phyloP scores from a whole-genome alignment of 2,329 filamentous ascomycete species.

The Colletotrichum coccodes region DNA sequence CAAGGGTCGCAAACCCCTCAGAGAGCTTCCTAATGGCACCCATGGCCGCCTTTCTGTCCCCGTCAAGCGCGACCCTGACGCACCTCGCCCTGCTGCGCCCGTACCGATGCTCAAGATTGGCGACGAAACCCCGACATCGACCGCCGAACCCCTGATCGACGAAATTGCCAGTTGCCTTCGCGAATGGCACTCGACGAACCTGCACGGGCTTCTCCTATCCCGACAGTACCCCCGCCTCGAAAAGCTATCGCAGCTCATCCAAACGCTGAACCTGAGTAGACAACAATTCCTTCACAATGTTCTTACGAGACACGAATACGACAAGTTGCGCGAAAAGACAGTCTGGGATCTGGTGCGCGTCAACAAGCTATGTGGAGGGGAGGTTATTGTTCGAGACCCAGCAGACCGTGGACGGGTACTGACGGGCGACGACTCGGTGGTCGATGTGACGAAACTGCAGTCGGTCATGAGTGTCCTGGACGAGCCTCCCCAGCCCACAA shows the following conservation, averaged over 20 bases:
- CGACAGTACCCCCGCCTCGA: conserved; percentile 85
- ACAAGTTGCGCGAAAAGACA: conserved; percentile 83
- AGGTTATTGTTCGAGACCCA: conserved; percentile 94
- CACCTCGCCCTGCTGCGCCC: conserved; percentile 84
- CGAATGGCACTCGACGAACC: conserved; percentile 98
- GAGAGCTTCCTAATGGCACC: conserved; percentile 51
- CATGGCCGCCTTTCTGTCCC: conserved; percentile 57
- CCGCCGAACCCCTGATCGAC: conserved; percentile 90
- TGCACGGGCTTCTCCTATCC: conserved; percentile 89
- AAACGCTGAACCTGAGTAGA: conserved; percentile 83
- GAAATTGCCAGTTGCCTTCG: conserved; percentile 96
- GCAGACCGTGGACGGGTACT: conserved; percentile 84
- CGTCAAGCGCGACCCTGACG: conserved; percentile 70
- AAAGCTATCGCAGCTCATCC: conserved; percentile 82
- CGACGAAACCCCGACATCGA: conserved; percentile 92
- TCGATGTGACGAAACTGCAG: conserved; percentile 90
- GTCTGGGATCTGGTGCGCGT: conserved; percentile 96
- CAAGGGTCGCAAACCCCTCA: conserved; percentile 35
- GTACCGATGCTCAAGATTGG: conserved; percentile 98
- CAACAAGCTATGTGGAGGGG: conserved; percentile 92
- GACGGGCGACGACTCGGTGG: conserved; percentile 91
- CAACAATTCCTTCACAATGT: conserved; percentile 95
- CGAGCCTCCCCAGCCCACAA: conserved; percentile 75
- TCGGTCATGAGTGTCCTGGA: conserved; percentile 96
- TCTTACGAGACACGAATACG: conserved; percentile 85